A percentile compares a stretch with the other conserved stretches of the same genome.
Conservation (phyloP, 2,329 filamentous ascomycete genomes). For the Karstenula rhodostoma region DNA sequence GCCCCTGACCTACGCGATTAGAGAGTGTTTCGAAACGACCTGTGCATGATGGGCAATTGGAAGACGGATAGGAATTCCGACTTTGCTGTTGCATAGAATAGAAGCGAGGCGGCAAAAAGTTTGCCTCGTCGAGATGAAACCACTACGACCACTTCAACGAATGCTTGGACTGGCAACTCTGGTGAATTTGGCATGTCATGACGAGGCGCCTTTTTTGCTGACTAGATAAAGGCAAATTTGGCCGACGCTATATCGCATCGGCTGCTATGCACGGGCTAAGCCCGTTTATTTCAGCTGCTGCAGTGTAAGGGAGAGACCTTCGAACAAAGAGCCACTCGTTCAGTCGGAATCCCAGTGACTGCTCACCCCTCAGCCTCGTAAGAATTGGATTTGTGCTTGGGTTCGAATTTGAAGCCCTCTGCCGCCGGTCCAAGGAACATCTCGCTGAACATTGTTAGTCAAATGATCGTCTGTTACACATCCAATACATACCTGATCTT, state of each 20-base stretch:
- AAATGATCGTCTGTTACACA: neutral
- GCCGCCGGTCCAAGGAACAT: conserved; percentile 97
- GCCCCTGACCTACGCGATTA: conserved; percentile 12
- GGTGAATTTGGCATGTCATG: neutral
- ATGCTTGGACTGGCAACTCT: neutral
- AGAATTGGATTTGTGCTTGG: conserved; percentile 95
- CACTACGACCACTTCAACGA: neutral
- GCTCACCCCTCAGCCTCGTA: conserved; percentile 67
- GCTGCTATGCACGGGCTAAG: neutral
- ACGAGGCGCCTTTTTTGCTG: neutral
- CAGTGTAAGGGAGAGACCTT: neutral
- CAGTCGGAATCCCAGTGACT: neutral
- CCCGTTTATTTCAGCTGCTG: neutral
- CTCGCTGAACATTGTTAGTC: conserved; percentile 67
- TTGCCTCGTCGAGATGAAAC: conserved; percentile 1
- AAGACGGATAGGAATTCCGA: neutral
- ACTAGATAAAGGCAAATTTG: neutral
- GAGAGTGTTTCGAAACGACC: conserved; percentile 7
- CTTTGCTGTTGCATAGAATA: conserved; percentile 4
- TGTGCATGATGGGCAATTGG: neutral
- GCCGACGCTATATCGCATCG: neutral
- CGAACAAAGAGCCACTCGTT: neutral
- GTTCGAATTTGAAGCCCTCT: conserved; percentile 90
- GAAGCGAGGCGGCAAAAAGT: neutral
- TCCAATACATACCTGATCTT: conserved; percentile 79